These are phyloP conservation scores for Apiospora rasikravindrae DNA, from an alignment of 2,329 filamentous ascomycete species.

Conservation along the genomic window DNA sequence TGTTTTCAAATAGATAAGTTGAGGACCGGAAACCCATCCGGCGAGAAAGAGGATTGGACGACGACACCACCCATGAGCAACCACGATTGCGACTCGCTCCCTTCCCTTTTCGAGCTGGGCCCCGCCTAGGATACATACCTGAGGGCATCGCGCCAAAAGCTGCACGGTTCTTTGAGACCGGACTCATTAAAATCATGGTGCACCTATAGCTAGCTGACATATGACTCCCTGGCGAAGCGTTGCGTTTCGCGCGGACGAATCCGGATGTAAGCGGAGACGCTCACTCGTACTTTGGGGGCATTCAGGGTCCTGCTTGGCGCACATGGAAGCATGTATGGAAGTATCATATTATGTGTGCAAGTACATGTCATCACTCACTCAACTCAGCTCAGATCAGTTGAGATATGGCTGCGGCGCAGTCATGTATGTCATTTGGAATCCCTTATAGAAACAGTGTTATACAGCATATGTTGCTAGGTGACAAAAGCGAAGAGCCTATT, in stretches of 20 bases:
- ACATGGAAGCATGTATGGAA: neutral
- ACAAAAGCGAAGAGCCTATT: neutral
- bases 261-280: conserved; percentile 8
- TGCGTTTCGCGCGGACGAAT: neutral
- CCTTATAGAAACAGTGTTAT: neutral
- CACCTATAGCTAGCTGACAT: conserved; percentile 12
- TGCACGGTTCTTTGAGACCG: conserved; percentile 1
- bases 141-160: conserved; percentile 3
- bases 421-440: neutral
- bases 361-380: neutral
- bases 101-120: neutral
- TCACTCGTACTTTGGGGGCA: neutral
- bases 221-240: conserved; percentile 1
- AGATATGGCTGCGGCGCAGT: neutral
- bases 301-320: conserved; percentile 14
- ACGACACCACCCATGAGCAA: neutral
- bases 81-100: neutral
- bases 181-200: neutral
- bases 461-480: neutral
- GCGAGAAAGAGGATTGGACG: neutral
- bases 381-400: neutral
- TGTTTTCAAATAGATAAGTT: neutral
- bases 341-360: neutral
- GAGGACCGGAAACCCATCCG: neutral
- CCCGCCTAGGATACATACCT: neutral